These are phyloP conservation scores for Xeromyces bisporus DNA, from an alignment of 495 filamentous ascomycete genomes.

Conservation along the genomic window DNA sequence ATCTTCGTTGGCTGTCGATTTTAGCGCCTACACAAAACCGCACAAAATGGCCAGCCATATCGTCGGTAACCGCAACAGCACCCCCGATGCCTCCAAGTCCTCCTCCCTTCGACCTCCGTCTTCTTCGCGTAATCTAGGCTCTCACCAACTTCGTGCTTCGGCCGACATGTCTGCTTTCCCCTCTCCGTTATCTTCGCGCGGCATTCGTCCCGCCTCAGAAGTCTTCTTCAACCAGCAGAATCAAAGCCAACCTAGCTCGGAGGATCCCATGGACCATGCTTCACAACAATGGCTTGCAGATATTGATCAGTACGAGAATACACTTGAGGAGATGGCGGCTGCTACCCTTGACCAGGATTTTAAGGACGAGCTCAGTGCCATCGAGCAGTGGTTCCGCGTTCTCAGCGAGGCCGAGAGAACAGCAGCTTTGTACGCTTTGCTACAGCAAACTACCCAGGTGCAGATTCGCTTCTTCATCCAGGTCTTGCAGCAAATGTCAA, in stretches of 20 bases:
- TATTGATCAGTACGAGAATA: slow-evolving; percentile 95
- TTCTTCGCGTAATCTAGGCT: slow-evolving; percentile 59
- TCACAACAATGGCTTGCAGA: slow-evolving; percentile 98
- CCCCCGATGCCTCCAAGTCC: slow-evolving; percentile 75
- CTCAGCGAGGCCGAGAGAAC: slow-evolving; percentile 93
- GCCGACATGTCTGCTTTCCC: slow-evolving; percentile 90
- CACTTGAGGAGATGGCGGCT: slow-evolving; percentile 95
- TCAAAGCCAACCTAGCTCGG: slow-evolving; percentile 47
- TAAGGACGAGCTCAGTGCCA: slow-evolving; percentile 96
- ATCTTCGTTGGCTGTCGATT: not conserved
- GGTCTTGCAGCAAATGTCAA: slow-evolving; percentile 95
- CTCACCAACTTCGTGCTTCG: slow-evolving; percentile 82
- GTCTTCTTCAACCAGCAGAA: slow-evolving; percentile 65
- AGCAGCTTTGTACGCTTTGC: slow-evolving; percentile 80
- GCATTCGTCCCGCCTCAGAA: slow-evolving; percentile 85
- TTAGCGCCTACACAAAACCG: no score
- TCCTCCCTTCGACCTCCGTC: slow-evolving; percentile 80
- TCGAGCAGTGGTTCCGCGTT: slow-evolving; percentile 98
- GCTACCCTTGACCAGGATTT: slow-evolving; percentile 97
- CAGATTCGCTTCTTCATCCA: slow-evolving; percentile 99
- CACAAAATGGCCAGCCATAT: slow-evolving; percentile 43
- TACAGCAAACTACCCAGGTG: slow-evolving; percentile 97
- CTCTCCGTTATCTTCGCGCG: slow-evolving; percentile 56
- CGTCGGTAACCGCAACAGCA: slow-evolving; percentile 91
- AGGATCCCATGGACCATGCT: slow-evolving; percentile 81